Conservation (phyloP, 805 yeast genomes). For the Ogataea minuta region DNA sequence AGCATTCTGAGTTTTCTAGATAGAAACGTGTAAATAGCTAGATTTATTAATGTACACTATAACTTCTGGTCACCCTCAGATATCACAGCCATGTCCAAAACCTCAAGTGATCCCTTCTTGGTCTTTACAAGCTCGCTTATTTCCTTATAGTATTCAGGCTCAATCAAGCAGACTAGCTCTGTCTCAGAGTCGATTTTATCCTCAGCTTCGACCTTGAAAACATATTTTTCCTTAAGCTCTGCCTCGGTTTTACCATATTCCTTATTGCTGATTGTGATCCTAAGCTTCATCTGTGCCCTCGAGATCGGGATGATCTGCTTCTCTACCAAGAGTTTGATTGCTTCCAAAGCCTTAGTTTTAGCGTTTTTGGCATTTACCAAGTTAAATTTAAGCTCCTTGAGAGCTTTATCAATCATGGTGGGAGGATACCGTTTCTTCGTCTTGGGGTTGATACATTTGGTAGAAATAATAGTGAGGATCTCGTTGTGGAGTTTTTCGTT, state of each 20-base stretch:
- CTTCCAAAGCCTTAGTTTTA: conserved; percentile 88
- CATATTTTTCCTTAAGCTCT: conserved; percentile 29
- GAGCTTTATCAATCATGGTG: conserved; percentile 85
- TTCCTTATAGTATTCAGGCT: conserved; percentile 78
- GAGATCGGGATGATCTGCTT: conserved; percentile 89
- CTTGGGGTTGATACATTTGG: conserved; percentile 88
- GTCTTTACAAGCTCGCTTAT: conserved; percentile 60
- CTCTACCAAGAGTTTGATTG: conserved; percentile 71
- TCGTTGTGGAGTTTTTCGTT: conserved; percentile 57
- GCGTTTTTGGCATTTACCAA: conserved; percentile 57
- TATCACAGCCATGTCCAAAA: conserved; percentile 85
- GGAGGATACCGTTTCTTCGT: conserved; percentile 92
- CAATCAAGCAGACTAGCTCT: conserved; percentile 61
- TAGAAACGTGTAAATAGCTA: conserved; percentile 2
- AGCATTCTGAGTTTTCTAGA: conserved; percentile 35
- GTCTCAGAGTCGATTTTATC: conserved; percentile 17
- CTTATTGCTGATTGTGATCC: conserved; percentile 55
- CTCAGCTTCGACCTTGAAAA: conserved; percentile 36
- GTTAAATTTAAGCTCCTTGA: conserved; percentile 75
- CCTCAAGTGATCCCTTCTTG: conserved; percentile 71
- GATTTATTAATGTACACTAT: conserved; percentile 7
- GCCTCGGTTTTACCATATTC: conserved; percentile 43
- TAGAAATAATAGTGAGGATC: conserved; percentile 75
- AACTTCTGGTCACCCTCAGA: conserved; percentile 46
- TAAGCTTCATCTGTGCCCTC: conserved; percentile 89